phyloP scores from a whole-genome alignment of 139 green algal species.

The Chlamydomonas sphaeroides region DNA sequence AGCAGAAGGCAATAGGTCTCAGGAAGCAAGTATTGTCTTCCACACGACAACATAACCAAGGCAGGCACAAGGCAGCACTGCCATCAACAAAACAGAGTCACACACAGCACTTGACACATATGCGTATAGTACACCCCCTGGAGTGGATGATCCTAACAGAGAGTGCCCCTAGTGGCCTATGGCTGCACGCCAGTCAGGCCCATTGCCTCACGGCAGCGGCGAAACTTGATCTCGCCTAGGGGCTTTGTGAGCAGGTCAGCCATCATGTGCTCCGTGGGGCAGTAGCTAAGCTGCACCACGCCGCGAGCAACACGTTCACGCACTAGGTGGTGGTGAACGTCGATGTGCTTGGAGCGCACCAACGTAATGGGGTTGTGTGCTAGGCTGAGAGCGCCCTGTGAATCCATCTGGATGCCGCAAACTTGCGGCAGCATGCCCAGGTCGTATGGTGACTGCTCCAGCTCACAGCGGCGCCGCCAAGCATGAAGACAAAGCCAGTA shows the following conservation, averaged over 20 bases:
- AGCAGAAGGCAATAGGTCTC: too few species aligned
- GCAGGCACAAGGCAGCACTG: too few species aligned
- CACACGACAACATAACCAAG: too few species aligned
- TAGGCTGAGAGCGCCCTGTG: background rate
- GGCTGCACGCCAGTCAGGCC: too few species aligned
- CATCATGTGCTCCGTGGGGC: background rate
- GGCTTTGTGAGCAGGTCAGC: background rate
- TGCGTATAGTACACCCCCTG: too few species aligned
- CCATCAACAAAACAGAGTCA: too few species aligned
- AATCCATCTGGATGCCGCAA: background rate
- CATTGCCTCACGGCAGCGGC: background rate
- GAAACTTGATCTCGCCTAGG: background rate
- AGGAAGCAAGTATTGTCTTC: too few species aligned
- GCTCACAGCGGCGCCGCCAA: background rate
- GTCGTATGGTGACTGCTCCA: background rate
- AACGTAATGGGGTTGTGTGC: constrained; percentile 2
- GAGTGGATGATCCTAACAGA: too few species aligned
- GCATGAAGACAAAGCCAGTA: background rate
- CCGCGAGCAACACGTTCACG: background rate
- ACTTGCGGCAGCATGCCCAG: background rate
- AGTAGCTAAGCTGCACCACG: background rate
- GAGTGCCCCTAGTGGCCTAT: too few species aligned
- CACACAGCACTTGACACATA: too few species aligned
- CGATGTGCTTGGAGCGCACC: background rate
- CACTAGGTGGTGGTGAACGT: background rate